phyloP scores from a whole-genome alignment of 345 rosid genomes.

The Alliaria petiolata region DNA sequence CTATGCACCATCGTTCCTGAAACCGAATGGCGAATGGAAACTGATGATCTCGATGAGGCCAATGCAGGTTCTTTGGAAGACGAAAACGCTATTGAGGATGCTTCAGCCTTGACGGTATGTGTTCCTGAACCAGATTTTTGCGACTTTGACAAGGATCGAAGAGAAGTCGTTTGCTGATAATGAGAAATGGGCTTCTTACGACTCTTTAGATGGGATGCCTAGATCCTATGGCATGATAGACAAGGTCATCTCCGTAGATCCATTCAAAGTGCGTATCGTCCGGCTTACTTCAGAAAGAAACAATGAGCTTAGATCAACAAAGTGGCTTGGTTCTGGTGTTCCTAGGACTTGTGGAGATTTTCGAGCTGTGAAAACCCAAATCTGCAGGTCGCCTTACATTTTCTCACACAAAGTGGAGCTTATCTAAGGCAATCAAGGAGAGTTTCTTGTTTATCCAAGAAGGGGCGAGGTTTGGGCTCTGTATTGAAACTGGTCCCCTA shows the following conservation, averaged over 20 bases:
- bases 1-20: no score
- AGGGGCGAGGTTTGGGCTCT: constrained; percentile 73
- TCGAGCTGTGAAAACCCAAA: constrained; percentile 43
- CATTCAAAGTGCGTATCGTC: constrained; percentile 54
- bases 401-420: constrained; percentile 62
- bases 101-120: constrained; percentile 36
- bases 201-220: constrained; percentile 71
- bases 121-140: constrained; percentile 69
- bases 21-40: constrained; percentile 28
- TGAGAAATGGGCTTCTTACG: constrained; percentile 73
- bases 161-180: constrained; percentile 47
- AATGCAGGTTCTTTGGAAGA: constrained; percentile 40
- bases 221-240: constrained; percentile 60
- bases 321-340: constrained; percentile 73
- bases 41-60: constrained; percentile 48
- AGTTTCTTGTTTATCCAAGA: constrained; percentile 51
- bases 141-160: constrained; percentile 61
- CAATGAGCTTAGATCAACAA: constrained; percentile 43
- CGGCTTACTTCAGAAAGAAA: constrained; percentile 53
- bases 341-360: constrained; percentile 61
- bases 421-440: constrained; percentile 40
- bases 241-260: constrained; percentile 48
- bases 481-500: constrained; percentile 61
- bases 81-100: constrained; percentile 27
- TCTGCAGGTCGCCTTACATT: constrained; percentile 42